Evolutionary conservation across 2,329 filamentous ascomycete species (phyloP), one percentile per base, ranked within the genome.

Genomic region (Sporothrix variecibatus): DNA sequence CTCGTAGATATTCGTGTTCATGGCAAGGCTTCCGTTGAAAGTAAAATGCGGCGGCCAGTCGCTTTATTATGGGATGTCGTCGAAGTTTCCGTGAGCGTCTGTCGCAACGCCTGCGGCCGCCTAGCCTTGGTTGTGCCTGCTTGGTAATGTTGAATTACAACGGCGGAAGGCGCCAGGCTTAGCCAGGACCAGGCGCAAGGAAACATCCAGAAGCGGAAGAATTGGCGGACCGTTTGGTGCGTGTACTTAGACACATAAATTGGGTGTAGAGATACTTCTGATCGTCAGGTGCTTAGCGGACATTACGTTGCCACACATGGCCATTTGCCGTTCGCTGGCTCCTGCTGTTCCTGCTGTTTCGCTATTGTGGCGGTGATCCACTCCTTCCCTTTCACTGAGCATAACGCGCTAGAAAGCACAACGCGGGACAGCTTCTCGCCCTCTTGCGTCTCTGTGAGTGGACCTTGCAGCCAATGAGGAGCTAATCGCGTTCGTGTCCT

Each of bases 401-500:
- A 65, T 70, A 73, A 69, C 53, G 53, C 56, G 62, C 71, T 58
- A 49, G 23, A 46, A 38, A 43, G 40, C 40, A 23, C 60, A 65
- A 58, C 71, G 62, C 71, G 71, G 72, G 60, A 67, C 43, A 53
- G 60, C 71, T 43, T 46, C 34, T 34, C 34, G 34, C 8, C 4
- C 34, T 34, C 2, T 23, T 23, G 34, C 8, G 8, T 34, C 5
- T 60, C 53, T 38, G 12, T 5, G 17, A 9, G 58, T 62, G 58
- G 58, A 38, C 58, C 56, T 26, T 26, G 56, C 17, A 69, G 75
- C 79, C 82, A 83, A 83, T 83, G 78, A 81, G 77, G 80, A 77
- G 79, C 79, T 79, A 82, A 82, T 82, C 83, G 83, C 82, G 82
- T 84, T 84, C 82, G 82, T 84, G 82, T 84, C 82, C 82, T 84